phyloP scores from a whole-genome alignment of 202 grass and related monocot genomes.

The Bolboschoenoplectus hybrid region DNA sequence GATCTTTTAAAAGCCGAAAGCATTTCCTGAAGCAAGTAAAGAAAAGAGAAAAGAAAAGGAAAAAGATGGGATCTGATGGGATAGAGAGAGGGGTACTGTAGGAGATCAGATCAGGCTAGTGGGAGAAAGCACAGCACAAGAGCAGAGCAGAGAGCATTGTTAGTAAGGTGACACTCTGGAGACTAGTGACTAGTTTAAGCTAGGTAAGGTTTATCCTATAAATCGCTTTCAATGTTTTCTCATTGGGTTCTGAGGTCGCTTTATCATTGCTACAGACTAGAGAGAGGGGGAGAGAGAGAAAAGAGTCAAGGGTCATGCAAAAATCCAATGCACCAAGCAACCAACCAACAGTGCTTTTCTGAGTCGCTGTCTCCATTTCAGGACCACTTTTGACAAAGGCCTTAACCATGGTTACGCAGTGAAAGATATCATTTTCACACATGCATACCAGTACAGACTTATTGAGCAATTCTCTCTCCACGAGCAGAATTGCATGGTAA shows the following conservation, averaged over 20 bases:
- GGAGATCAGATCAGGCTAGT: neutral
- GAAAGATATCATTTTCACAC: conserved; percentile 32
- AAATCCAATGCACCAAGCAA: conserved; percentile 41
- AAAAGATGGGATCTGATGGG: conserved; percentile 8
- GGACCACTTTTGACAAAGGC: conserved; percentile 34
- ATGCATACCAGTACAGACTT: conserved; percentile 27
- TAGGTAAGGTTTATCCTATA: conserved; percentile 32
- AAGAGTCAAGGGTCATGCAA: conserved; percentile 31
- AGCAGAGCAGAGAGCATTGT: neutral
- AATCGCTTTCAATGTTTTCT: conserved; percentile 38
- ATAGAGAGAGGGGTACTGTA: neutral
- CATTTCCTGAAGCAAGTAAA: neutral
- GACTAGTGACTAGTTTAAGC: conserved; percentile 28
- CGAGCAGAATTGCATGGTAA: conserved; percentile 21
- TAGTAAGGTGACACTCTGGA: conserved; percentile 33
- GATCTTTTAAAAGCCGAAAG: conserved; percentile 1
- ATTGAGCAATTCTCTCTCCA: conserved; percentile 15
- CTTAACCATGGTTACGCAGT: conserved; percentile 11
- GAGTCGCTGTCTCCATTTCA: conserved; percentile 35
- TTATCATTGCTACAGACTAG: conserved; percentile 24
- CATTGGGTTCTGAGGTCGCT: conserved; percentile 37
- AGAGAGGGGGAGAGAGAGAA: neutral
- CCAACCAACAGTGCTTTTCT: conserved; percentile 40
- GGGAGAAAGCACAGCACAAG: conserved; percentile 25
- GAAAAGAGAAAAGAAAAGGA: neutral